These are phyloP conservation scores for Solanum piurae DNA, from an alignment of 257 asterid genomes.

Conservation along the genomic window DNA sequence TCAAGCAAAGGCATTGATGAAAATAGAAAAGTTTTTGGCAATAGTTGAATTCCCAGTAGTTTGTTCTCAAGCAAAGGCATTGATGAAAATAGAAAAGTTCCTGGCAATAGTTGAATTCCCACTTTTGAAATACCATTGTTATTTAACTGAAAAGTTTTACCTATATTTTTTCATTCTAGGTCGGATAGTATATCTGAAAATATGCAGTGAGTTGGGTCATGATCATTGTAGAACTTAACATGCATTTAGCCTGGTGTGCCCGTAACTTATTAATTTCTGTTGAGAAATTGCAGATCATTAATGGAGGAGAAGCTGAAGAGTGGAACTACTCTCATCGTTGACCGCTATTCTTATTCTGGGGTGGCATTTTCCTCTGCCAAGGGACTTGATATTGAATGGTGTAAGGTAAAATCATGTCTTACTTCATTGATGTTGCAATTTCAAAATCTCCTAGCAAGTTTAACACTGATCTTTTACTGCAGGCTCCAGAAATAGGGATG, in stretches of 20 bases:
- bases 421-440: background rate
- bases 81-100: background rate
- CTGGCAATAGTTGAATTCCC: background rate
- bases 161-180: background rate
- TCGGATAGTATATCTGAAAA: background rate
- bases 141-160: background rate
- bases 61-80: background rate
- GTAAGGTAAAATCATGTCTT: conserved; percentile 46
- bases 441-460: background rate
- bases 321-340: conserved; percentile 71
- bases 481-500: conserved; percentile 90
- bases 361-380: conserved; percentile 93
- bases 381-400: conserved; percentile 80
- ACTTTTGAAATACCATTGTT: background rate
- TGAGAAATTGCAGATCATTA: conserved; percentile 30
- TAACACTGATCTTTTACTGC: conserved; percentile 4
- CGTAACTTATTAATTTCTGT: background rate
- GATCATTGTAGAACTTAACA: background rate
- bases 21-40: background rate
- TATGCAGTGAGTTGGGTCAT: background rate
- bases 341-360: conserved; percentile 86
- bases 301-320: conserved; percentile 80
- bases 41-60: background rate
- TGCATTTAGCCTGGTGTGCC: background rate
- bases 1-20: background rate